Conservation (phyloP, 1,284 basidiomycete species). For the Fomes fomentarius region DNA sequence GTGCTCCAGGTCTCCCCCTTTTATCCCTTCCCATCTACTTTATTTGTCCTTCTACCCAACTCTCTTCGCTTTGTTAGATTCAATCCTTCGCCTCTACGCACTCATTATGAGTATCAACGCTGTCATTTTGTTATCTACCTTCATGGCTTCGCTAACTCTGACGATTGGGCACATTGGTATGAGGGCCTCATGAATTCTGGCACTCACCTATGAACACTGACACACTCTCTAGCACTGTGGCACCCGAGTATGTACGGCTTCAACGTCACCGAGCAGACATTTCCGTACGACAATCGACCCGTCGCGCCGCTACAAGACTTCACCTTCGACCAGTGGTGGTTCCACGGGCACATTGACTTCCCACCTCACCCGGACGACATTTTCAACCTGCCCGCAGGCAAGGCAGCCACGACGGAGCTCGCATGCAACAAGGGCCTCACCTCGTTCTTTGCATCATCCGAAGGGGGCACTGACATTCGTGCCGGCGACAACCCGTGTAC, state of each 20-base stretch:
- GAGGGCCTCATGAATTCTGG: neutral
- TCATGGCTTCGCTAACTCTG: slow-evolving; percentile 29
- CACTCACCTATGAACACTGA: too few relatives aligned
- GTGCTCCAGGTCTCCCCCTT: neutral
- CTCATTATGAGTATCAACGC: slow-evolving; percentile 12
- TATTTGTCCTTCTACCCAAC: neutral
- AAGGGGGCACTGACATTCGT: slow-evolving; percentile 53
- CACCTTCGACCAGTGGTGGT: slow-evolving; percentile 73
- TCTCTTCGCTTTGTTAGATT: neutral
- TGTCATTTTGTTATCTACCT: slow-evolving; percentile 13
- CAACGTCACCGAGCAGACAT: slow-evolving; percentile 57
- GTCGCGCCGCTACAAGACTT: slow-evolving; percentile 42
- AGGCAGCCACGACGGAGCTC: slow-evolving; percentile 55
- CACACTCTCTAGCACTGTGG: slow-evolving; percentile 33
- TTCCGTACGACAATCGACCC: slow-evolving; percentile 46
- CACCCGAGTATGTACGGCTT: slow-evolving; percentile 52
- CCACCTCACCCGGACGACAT: slow-evolving; percentile 61
- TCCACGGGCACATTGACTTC: slow-evolving; percentile 62
- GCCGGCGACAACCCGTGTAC: slow-evolving; percentile 55
- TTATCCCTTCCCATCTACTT: neutral
- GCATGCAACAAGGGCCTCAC: slow-evolving; percentile 64
- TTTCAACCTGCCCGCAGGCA: slow-evolving; percentile 61
- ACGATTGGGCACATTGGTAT: slow-evolving; percentile 29
- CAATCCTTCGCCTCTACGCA: neutral
- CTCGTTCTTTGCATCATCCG: slow-evolving; percentile 52